Conservation (phyloP, 768 basidiomycete genomes). For the Antrodiella citrinella region DNA sequence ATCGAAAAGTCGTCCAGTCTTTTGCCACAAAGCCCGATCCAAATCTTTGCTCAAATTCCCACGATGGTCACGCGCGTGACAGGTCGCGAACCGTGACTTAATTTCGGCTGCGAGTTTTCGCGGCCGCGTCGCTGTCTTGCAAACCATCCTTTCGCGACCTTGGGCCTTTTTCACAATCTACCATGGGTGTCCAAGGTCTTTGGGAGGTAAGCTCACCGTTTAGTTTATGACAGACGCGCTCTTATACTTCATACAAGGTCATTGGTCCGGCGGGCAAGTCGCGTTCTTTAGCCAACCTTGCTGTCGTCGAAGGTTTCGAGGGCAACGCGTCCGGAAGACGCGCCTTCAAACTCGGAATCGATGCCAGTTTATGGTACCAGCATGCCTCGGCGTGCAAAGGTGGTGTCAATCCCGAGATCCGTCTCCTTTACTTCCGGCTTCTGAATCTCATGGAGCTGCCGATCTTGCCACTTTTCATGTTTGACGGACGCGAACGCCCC, state of each 20-base stretch:
- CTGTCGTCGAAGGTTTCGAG: constrained; percentile 32
- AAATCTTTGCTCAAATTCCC: too few relatives aligned
- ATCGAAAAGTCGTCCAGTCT: neutral
- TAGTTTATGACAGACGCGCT: neutral
- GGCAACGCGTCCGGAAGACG: constrained; percentile 26
- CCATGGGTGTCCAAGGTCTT: constrained; percentile 20
- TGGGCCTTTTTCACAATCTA: neutral
- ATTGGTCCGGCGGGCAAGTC: constrained; percentile 30
- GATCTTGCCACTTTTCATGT: constrained; percentile 36
- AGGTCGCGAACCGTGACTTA: too few relatives aligned
- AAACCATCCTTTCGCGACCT: too few relatives aligned
- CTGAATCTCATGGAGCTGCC: constrained; percentile 29
- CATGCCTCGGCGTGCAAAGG: constrained; percentile 20
- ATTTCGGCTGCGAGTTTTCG: too few relatives aligned
- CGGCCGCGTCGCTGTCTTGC: too few relatives aligned
- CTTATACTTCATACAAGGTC: constrained; percentile 20
- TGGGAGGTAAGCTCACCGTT: constrained; percentile 16
- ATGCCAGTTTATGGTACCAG: constrained; percentile 28
- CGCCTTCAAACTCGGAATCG: constrained; percentile 34
- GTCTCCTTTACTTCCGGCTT: constrained; percentile 37
- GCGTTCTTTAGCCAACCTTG: constrained; percentile 29
- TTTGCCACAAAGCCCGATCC: too few relatives aligned
- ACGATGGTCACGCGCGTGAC: too few relatives aligned
- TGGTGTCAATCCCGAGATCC: constrained; percentile 36
- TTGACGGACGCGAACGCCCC: constrained; percentile 37